These are phyloP conservation scores for Noccaea caerulescens DNA, from an alignment of 345 rosid species.

Conservation along the genomic window DNA sequence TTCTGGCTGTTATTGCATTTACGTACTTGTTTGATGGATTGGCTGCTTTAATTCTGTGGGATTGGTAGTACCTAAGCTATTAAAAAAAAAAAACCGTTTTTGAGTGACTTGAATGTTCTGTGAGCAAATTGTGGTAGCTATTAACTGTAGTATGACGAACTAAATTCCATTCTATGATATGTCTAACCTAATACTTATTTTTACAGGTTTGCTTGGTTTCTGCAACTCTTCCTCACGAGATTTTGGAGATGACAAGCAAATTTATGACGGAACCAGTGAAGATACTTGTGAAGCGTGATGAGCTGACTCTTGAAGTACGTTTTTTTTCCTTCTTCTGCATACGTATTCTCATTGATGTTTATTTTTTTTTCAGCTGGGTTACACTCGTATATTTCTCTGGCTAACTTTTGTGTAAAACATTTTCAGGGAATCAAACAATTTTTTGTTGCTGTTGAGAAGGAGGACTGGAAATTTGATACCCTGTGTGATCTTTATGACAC, in stretches of 20 bases:
- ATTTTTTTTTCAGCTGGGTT: background rate
- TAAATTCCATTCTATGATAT: background rate
- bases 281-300: slow-evolving; percentile 98
- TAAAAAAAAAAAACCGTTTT: no score
- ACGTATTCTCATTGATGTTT: background rate
- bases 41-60: background rate
- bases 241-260: slow-evolving; percentile 89
- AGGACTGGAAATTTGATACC: slow-evolving; percentile 99
- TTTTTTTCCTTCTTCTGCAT: slow-evolving; percentile 18
- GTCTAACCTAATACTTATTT: background rate
- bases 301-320: slow-evolving; percentile 88
- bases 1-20: slow-evolving; percentile 10
- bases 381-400: background rate
- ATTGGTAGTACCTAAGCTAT: background rate
- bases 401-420: slow-evolving; percentile 12
- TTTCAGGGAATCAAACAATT: slow-evolving; percentile 93
- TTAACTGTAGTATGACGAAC: background rate
- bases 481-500: slow-evolving; percentile 96
- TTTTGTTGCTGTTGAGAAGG: slow-evolving; percentile 92
- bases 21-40: background rate
- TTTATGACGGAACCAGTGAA: slow-evolving; percentile 97
- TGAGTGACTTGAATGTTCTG: slow-evolving; percentile 3
- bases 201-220: slow-evolving; percentile 87
- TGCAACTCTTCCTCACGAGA: slow-evolving; percentile 97
- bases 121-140: slow-evolving; percentile 12